Evolutionary conservation across 345 rosid species (phyloP).

Genomic region (Salix koriyanagi): DNA sequence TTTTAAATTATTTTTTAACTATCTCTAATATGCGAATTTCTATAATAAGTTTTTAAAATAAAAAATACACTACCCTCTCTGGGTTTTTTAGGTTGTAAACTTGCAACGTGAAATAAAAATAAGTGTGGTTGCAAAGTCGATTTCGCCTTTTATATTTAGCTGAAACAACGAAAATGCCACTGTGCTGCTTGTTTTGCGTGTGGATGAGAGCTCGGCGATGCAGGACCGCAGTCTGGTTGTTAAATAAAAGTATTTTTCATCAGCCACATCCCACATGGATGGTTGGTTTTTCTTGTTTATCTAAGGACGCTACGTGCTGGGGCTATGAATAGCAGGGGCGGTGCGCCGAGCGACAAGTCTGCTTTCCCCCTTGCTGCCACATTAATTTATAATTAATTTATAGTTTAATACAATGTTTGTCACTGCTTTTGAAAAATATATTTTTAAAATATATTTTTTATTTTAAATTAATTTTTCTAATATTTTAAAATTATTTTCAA

Average conservation of each 20-base stretch:
- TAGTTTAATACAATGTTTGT: too few relatives aligned
- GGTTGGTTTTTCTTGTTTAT: neutral
- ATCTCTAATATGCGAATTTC: too few relatives aligned
- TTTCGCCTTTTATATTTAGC: neutral
- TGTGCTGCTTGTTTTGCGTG: neutral
- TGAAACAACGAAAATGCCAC: neutral
- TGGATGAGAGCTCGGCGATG: neutral
- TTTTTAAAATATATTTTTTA: too few relatives aligned
- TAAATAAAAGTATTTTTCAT: neutral
- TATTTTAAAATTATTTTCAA: too few relatives aligned
- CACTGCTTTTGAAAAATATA: too few relatives aligned
- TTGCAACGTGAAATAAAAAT: neutral
- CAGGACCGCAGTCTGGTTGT: neutral
- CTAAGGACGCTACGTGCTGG: neutral
- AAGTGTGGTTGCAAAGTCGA: neutral
- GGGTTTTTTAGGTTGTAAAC: too few relatives aligned
- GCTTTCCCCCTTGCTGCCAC: neutral
- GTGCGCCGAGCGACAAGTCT: neutral
- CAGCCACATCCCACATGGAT: too few relatives aligned
- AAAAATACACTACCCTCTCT: too few relatives aligned
- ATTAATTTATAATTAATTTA: too few relatives aligned
- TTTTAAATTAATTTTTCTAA: too few relatives aligned
- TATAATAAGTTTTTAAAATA: too few relatives aligned
- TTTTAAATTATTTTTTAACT: too few relatives aligned
- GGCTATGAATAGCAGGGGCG: neutral